A percentile compares a stretch with the other conserved stretches of the same genome.
Evolutionary conservation across 75 land plant genomes (phyloP).

Genomic region (Pseudotsuga menziesii): DNA sequence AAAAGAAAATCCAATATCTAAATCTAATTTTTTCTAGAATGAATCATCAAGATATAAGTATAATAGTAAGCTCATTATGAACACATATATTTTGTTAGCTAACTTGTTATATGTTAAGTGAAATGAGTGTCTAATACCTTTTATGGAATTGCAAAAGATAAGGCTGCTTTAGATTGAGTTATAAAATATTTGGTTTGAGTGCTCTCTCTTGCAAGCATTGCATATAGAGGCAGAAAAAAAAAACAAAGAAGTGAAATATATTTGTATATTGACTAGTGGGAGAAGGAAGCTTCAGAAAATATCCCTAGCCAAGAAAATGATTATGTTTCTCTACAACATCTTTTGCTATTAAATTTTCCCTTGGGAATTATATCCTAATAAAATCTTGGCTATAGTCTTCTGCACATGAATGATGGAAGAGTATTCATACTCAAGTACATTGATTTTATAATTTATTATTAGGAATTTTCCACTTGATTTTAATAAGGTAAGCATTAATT

Average conservation of each 20-base stretch:
- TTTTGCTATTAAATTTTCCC: too few species aligned
- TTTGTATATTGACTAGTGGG: not conserved
- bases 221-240: not conserved
- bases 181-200: not conserved
- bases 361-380: not conserved
- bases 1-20: not conserved
- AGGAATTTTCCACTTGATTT: not conserved
- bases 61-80: not conserved
- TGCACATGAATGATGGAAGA: not conserved
- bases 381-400: too few species aligned
- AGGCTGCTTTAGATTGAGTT: too few species aligned
- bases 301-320: not conserved
- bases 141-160: too few species aligned
- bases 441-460: constrained; percentile 1
- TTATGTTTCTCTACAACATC: not conserved
- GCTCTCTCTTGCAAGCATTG: not conserved
- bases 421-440: constrained; percentile 1
- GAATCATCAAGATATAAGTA: not conserved
- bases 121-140: too few species aligned
- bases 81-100: too few species aligned
- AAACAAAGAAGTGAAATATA: not conserved
- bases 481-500: not conserved
- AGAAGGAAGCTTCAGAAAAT: not conserved
- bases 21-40: not conserved
- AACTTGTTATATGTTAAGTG: too few species aligned